phyloP scores from a whole-genome alignment of 352 stramenopile genomes.

The Blastocystis hominis region DNA sequence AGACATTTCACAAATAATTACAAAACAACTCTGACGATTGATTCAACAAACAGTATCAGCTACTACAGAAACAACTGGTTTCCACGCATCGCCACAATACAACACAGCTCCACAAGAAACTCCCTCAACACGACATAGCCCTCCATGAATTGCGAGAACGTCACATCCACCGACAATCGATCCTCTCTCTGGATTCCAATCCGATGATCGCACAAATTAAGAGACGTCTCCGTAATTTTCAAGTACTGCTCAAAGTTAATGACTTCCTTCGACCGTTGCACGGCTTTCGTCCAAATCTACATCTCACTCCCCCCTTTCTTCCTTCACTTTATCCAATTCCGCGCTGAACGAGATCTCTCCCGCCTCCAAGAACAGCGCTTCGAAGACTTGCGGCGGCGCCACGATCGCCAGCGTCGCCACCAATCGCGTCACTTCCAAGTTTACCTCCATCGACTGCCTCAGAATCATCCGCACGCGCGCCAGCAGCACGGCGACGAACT shows the following conservation, averaged over 20 bases:
- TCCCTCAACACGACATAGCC: conserved; percentile 22
- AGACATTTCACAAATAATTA: not conserved
- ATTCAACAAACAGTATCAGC: not conserved
- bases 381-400: not conserved
- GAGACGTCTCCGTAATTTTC: conserved; percentile 24
- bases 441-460: conserved; percentile 30
- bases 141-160: conserved; percentile 42
- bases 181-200: conserved; percentile 3
- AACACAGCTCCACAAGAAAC: conserved; percentile 37
- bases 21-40: not conserved
- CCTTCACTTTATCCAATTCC: not conserved
- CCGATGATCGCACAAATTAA: conserved; percentile 4
- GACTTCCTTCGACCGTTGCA: conserved; percentile 6
- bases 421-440: conserved; percentile 25
- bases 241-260: conserved; percentile 41
- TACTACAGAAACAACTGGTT: not conserved
- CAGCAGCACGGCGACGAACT: not conserved
- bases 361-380: not conserved
- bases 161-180: conserved; percentile 36
- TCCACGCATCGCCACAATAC: not conserved
- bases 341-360: not conserved
- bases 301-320: not conserved
- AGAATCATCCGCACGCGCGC: conserved; percentile 14
- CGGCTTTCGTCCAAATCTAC: conserved; percentile 43
- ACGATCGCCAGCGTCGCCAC: not conserved